Base-by-base conservation (phyloP, 192 early-diverging fungal genomes). In the Diversispora eburnea region DNA sequence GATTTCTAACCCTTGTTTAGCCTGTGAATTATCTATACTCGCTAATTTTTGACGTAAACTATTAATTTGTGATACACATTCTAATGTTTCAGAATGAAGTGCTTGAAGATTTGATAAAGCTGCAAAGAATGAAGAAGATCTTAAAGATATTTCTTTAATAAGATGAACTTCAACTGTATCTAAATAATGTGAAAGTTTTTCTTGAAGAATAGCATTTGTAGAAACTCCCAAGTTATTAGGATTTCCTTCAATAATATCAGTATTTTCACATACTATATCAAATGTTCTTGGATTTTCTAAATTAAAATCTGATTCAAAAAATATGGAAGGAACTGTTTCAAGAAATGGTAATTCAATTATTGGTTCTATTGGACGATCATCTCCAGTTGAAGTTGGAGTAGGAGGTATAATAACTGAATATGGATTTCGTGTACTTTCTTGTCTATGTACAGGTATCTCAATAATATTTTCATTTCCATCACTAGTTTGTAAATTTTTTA, bases 41-140 rank as follows among this genome's bases (percentile, higher is more conserved):
- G 81, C 82, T 77, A 99, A 79, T 60, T 90, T 87, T 20, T 82
- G 78, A 12, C 94, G 85, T 60, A 98, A 83, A 0, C 79, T 84
- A 66, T 94, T 83, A 43, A 99, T 98, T 72, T 99, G 89, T 0
- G 83, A 81, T 8, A 99, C 91, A 75, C 96, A 98, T 13, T 89
- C 84, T 56, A 93, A 81, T 0, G 95, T 98, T 75, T 99, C 95
- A 1, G 89, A 86, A 78, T 99, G 94, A 51, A 99, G 81, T 12
- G 91, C 91, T 79, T 98, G 92, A 48, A 99, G 83, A 69, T 95
- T 98, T 7, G 91, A 90, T 9, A 99, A 81, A 0, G 98, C 97
- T 42, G 91, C 89, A 78, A 99, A 99, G 75, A 99, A 99, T 0
- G 97, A 95, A 8, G 90, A 87, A n/a, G 94, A 96, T 25, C 97